Evolutionary conservation across 805 yeast genomes (phyloP), one percentile per base, ranked within the genome.

Genomic region (Pichia nanzhaoensis): DNA sequence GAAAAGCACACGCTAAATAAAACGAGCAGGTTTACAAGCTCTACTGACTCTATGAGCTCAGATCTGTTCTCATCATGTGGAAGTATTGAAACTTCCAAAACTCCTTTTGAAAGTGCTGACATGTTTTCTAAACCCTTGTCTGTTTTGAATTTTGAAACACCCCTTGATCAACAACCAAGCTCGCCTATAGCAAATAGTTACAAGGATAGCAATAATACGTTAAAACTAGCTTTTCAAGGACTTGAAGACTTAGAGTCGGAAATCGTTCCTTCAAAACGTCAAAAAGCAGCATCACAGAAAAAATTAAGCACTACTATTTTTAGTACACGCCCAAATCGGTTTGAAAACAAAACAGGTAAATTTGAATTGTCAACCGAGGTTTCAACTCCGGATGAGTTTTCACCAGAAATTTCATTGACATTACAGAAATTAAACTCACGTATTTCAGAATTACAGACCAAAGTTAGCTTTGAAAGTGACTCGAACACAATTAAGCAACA

Each of bases 231-330:
- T 4, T 42, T 38, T 28, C 18, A 24, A 30, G 38, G 34, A 2
- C 38, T 43, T 22, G 44, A 40, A 21, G 38, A 40, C 14, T 20
- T 45, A 9, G 48, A 24, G 28, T 24, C 28, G 28, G 28, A 24
- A 7, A 10, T 24, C 9, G 10, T 24, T 24, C 28, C 6, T 24
- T 24, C 28, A 24, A 24, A 24, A 24, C 28, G 28, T 10, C 28
- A 24, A 10, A 24, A 24, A 24, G 10, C 28, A 24, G 10, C 28
- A 24, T 7, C 6, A 24, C 6, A 10, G 28, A 45, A 17, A 16
- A 35, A 17, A 16, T 14, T 19, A 17, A 42, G 37, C 14, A 42
- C 45, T 3, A 20, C 36, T 6, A 36, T 30, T 19, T 3, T 3
- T 13, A 35, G 20, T 4, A 38, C 10, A 13, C 20, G 9, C 17